Percentiles rank a stretch among this genome's conserved stretches.
These are phyloP conservation scores for Lasiosphaeria miniovina DNA, from an alignment of 495 filamentous ascomycete species.

Conservation along the genomic window DNA sequence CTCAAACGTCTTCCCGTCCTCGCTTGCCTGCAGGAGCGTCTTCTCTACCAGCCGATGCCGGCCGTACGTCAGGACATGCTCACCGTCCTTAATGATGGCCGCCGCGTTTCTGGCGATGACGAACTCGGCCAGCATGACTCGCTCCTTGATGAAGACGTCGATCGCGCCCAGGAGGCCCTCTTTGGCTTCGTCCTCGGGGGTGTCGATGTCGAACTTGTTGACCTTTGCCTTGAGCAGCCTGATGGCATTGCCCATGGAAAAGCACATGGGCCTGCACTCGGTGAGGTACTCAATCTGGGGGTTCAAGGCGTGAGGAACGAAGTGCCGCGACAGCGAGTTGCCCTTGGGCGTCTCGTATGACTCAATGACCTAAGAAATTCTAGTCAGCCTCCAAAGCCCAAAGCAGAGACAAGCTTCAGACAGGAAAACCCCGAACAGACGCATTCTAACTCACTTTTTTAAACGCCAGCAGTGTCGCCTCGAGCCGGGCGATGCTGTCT, in stretches of 20 bases:
- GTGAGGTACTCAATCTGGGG: slow-evolving; percentile 93
- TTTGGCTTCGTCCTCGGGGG: slow-evolving; percentile 76
- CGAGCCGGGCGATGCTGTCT: slow-evolving; percentile 84
- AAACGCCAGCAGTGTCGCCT: slow-evolving; percentile 84
- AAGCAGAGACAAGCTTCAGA: not conserved
- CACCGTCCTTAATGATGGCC: slow-evolving; percentile 66
- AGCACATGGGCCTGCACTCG: slow-evolving; percentile 86
- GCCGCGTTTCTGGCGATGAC: slow-evolving; percentile 75
- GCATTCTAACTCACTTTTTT: slow-evolving; percentile 61
- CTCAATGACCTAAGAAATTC: slow-evolving; percentile 67
- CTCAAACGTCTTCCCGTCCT: slow-evolving; percentile 60
- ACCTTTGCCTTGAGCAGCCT: slow-evolving; percentile 89
- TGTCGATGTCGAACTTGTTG: slow-evolving; percentile 76
- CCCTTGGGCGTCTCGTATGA: slow-evolving; percentile 83
- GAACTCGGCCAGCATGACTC: slow-evolving; percentile 80
- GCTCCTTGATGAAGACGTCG: slow-evolving; percentile 85
- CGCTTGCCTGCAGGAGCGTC: slow-evolving; percentile 67
- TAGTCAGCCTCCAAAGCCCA: slow-evolving; percentile 10
- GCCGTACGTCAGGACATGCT: slow-evolving; percentile 86
- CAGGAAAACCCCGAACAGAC: not conserved
- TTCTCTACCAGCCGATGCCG: slow-evolving; percentile 80
- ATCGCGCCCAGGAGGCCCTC: slow-evolving; percentile 71
- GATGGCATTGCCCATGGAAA: slow-evolving; percentile 94
- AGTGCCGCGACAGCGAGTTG: slow-evolving; percentile 80
- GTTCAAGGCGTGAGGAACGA: slow-evolving; percentile 86